A percentile compares a stretch with the other conserved stretches of the same genome.
phyloP scores from a whole-genome alignment of 495 filamentous ascomycete species.

The Corynascus novoguineensis region DNA sequence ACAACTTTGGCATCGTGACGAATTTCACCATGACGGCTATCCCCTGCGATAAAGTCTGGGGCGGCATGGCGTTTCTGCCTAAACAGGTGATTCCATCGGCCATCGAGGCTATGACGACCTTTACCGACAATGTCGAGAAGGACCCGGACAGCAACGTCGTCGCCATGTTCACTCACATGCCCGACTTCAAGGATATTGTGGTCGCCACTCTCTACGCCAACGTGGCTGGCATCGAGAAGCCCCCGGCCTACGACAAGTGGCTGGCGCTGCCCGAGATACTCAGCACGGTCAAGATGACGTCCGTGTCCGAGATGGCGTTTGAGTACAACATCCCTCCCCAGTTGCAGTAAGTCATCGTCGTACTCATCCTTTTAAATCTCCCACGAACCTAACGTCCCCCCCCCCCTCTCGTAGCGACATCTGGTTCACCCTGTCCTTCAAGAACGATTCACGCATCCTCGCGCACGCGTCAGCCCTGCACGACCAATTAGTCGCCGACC shows the following conservation, averaged over 20 bases:
- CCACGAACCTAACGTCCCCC: not conserved
- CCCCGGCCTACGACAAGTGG: constrained; percentile 20
- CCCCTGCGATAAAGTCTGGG: constrained; percentile 16
- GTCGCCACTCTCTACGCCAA: constrained; percentile 22
- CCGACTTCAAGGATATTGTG: constrained; percentile 16
- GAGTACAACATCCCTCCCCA: constrained; percentile 13
- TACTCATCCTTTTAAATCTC: not conserved
- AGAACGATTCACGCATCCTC: constrained; percentile 26
- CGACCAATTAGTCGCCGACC: constrained; percentile 17
- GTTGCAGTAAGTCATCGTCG: not conserved
- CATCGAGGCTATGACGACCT: constrained; percentile 8
- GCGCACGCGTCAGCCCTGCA: constrained; percentile 22
- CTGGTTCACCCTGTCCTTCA: constrained; percentile 29
- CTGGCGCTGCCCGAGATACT: constrained; percentile 18
- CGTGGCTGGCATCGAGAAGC: constrained; percentile 16
- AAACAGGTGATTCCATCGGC: constrained; percentile 4
- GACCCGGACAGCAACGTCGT: constrained; percentile 16
- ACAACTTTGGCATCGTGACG: constrained; percentile 58
- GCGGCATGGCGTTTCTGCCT: constrained; percentile 12
- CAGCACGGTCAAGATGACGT: constrained; percentile 21
- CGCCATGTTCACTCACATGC: constrained; percentile 16
- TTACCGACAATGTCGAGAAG: constrained; percentile 29
- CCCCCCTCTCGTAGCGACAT: constrained; percentile 11
- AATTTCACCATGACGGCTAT: constrained; percentile 33
- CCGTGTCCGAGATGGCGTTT: constrained; percentile 21